Conservation (phyloP, 805 yeast genomes). For the Yarrowia hollandica region DNA sequence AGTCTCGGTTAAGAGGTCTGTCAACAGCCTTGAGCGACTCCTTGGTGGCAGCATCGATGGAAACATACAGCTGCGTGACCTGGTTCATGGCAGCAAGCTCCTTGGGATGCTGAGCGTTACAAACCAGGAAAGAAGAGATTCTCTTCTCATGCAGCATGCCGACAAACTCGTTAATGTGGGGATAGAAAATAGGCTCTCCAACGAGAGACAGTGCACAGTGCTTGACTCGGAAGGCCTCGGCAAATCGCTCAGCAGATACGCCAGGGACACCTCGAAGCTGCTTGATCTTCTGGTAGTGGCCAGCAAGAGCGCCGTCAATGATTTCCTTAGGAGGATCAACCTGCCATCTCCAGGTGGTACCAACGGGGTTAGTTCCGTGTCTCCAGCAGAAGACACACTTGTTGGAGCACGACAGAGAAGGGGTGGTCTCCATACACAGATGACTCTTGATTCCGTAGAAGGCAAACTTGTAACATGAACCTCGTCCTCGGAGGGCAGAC, state of each 20-base stretch:
- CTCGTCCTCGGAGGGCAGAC: conserved; percentile 89
- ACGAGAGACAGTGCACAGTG: conserved; percentile 93
- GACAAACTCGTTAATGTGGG: conserved; percentile 82
- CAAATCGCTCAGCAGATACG: conserved; percentile 81
- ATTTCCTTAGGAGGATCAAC: conserved; percentile 86
- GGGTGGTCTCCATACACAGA: conserved; percentile 94
- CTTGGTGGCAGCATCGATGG: conserved; percentile 91
- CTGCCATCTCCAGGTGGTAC: conserved; percentile 96
- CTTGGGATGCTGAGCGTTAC: conserved; percentile 95
- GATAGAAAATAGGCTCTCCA: conserved; percentile 94
- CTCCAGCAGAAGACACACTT: conserved; percentile 98
- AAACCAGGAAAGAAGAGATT: conserved; percentile 84
- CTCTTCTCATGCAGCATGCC: conserved; percentile 74
- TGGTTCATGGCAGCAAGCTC: conserved; percentile 65
- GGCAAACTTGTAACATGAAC: conserved; percentile 90
- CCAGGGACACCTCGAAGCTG: conserved; percentile 97
- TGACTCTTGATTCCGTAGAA: conserved; percentile 89
- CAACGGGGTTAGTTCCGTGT: conserved; percentile 96
- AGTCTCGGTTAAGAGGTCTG: conserved; percentile 84
- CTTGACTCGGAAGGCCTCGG: conserved; percentile 83
- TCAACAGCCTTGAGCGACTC: conserved; percentile 78
- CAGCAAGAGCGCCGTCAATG: conserved; percentile 78
- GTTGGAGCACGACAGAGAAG: conserved; percentile 88
- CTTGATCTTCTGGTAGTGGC: conserved; percentile 88
- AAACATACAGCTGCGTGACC: conserved; percentile 88